A percentile compares a stretch with the other conserved stretches of the same genome.
These are phyloP conservation scores for Xerocomus brunneocitrinus DNA, from an alignment of 768 basidiomycete species.

Conservation along the genomic window DNA sequence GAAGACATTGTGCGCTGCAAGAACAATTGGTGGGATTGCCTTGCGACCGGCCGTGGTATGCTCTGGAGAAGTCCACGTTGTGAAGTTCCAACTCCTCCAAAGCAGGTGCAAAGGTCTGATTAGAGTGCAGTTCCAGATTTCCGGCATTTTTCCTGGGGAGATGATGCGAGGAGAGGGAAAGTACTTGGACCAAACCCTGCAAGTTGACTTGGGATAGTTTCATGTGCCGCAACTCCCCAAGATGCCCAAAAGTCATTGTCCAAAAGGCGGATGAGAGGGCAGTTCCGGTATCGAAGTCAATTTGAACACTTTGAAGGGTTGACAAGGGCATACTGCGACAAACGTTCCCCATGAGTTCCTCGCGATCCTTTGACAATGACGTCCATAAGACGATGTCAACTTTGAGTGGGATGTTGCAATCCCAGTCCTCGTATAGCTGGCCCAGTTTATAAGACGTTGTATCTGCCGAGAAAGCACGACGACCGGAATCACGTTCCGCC, in stretches of 20 bases:
- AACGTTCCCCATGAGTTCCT: constrained; percentile 7
- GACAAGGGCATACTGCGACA: constrained; percentile 13
- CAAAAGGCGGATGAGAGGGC: constrained; percentile 14
- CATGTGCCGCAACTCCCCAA: constrained; percentile 12
- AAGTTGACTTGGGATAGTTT: constrained; percentile 4
- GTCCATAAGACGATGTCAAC: constrained; percentile 8
- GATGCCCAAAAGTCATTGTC: constrained; percentile 14
- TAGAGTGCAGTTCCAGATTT: neutral
- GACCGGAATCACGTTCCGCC: constrained; percentile 4
- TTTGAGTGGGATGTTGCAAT: constrained; percentile 17
- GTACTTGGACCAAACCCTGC: constrained; percentile 6
- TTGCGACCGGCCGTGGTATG: constrained; percentile 1
- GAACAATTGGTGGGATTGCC: neutral
- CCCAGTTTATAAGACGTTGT: neutral
- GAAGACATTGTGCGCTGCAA: constrained; percentile 11
- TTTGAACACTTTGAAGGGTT: constrained; percentile 7
- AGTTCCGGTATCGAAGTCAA: constrained; percentile 5
- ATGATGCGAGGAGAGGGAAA: constrained; percentile 1
- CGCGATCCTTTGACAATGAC: constrained; percentile 9
- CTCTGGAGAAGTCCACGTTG: constrained; percentile 6
- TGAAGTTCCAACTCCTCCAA: constrained; percentile 14
- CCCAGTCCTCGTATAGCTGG: constrained; percentile 15
- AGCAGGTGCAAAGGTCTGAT: constrained; percentile 12
- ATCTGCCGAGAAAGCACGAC: constrained; percentile 8
- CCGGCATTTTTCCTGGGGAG: neutral